Percentiles rank a stretch among this genome's conserved stretches.
These are phyloP conservation scores for Phylloporus gajari DNA, from an alignment of 1,284 basidiomycete species.

Conservation along the genomic window DNA sequence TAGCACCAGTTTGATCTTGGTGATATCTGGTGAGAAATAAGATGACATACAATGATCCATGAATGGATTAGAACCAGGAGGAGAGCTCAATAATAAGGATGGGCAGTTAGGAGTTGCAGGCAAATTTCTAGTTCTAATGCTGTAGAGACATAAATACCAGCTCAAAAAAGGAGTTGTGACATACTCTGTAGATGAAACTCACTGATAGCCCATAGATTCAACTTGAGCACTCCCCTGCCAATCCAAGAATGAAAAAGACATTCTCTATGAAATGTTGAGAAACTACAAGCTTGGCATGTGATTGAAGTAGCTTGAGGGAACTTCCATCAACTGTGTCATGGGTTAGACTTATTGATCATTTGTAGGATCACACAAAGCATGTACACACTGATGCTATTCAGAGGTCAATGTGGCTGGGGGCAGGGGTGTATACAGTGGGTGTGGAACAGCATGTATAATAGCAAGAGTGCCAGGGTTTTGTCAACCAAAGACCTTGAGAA, in stretches of 20 bases:
- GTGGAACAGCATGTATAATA: slow-evolving; percentile 63
- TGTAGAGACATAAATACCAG: slow-evolving; percentile 37
- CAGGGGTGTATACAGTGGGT: slow-evolving; percentile 59
- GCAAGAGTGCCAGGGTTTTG: slow-evolving; percentile 69
- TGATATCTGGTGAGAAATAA: slow-evolving; percentile 93
- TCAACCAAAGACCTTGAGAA: too few relatives aligned
- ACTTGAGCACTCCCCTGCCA: slow-evolving; percentile 76
- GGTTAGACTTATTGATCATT: slow-evolving; percentile 14
- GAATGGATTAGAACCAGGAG: slow-evolving; percentile 84
- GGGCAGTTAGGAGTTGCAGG: slow-evolving; percentile 81
- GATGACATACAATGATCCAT: slow-evolving; percentile 89
- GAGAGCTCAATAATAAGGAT: slow-evolving; percentile 89
- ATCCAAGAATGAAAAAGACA: slow-evolving; percentile 74
- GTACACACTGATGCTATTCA: slow-evolving; percentile 61
- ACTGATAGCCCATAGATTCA: slow-evolving; percentile 86
- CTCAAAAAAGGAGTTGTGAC: slow-evolving; percentile 39
- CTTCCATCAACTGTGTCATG: slow-evolving; percentile 75
- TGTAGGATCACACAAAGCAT: background rate
- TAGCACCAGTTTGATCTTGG: slow-evolving; percentile 84
- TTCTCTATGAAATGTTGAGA: slow-evolving; percentile 76
- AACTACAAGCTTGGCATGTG: slow-evolving; percentile 83
- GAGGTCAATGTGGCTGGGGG: slow-evolving; percentile 62
- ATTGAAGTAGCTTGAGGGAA: slow-evolving; percentile 84
- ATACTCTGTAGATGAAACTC: slow-evolving; percentile 86
- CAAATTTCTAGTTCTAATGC: slow-evolving; percentile 72